These are phyloP conservation scores for Aspergillus thermomutatus DNA, from an alignment of 2,329 filamentous ascomycete species.

Conservation along the genomic window DNA sequence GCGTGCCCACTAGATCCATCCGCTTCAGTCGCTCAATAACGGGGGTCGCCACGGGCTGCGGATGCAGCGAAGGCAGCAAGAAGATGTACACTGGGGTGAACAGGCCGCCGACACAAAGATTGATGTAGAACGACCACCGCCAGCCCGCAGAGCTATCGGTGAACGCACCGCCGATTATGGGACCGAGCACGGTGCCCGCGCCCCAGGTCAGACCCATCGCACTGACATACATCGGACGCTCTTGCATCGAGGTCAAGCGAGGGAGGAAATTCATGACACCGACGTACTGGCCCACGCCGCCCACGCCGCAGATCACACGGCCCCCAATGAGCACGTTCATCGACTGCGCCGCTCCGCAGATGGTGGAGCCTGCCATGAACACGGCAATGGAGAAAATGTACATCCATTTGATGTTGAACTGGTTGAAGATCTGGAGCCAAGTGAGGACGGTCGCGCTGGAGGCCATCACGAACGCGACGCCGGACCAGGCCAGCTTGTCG, in stretches of 20 bases:
- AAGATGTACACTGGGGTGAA: slow-evolving; percentile 44
- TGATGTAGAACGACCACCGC: slow-evolving; percentile 53
- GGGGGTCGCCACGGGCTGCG: neutral
- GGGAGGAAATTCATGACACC: slow-evolving; percentile 25
- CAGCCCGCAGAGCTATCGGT: slow-evolving; percentile 17
- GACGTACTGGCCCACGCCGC: slow-evolving; percentile 23
- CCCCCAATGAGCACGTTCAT: slow-evolving; percentile 45
- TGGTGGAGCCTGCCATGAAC: slow-evolving; percentile 24
- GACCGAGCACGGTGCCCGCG: slow-evolving; percentile 34
- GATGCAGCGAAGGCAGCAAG: slow-evolving; percentile 29
- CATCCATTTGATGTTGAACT: slow-evolving; percentile 44
- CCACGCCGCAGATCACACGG: slow-evolving; percentile 19
- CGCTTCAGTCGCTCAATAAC: neutral
- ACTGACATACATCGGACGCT: slow-evolving; percentile 29
- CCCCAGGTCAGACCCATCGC: slow-evolving; percentile 36
- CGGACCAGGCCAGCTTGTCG: slow-evolving; percentile 7
- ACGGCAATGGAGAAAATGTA: slow-evolving; percentile 22
- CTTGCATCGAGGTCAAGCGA: slow-evolving; percentile 16
- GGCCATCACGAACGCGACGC: slow-evolving; percentile 3
- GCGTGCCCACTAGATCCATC: slow-evolving; percentile 35
- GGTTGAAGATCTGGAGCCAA: slow-evolving; percentile 3
- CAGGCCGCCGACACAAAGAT: slow-evolving; percentile 47
- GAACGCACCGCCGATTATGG: slow-evolving; percentile 16
- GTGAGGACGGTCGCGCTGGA: slow-evolving; percentile 1
- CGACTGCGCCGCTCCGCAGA: slow-evolving; percentile 42